phyloP scores from a whole-genome alignment of 371 early-diverging fungal species.

The Saksenaea oblongispora region DNA sequence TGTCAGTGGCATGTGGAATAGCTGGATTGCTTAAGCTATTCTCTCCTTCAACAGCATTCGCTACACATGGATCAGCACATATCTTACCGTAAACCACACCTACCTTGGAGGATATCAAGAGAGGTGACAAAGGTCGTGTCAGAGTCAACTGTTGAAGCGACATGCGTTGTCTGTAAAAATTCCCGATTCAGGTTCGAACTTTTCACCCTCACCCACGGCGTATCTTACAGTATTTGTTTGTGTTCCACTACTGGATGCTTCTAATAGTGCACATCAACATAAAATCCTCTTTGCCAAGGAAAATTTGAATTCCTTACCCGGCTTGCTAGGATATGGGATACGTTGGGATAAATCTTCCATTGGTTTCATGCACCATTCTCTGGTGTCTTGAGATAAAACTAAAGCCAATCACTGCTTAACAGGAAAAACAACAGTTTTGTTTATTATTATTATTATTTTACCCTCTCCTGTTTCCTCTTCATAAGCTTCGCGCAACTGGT shows the following conservation, averaged over 20 bases:
- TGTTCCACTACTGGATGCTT: neutral
- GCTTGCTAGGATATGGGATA: slow-evolving; percentile 13
- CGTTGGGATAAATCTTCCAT: slow-evolving; percentile 8
- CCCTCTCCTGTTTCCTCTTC: slow-evolving; percentile 12
- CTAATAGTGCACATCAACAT: neutral
- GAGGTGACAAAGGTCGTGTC: slow-evolving; percentile 14
- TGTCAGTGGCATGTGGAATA: too few species aligned
- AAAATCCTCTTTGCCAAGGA: neutral
- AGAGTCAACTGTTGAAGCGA: slow-evolving; percentile 2
- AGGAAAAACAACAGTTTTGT: neutral
- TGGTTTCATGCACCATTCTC: slow-evolving; percentile 7
- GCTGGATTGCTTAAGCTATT: neutral
- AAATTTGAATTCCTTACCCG: neutral
- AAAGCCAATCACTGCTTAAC: too few species aligned
- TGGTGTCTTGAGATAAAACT: slow-evolving; percentile 9
- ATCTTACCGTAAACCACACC: neutral
- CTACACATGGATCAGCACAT: neutral
- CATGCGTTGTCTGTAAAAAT: neutral
- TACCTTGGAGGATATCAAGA: slow-evolving; percentile 18
- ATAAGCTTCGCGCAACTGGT: slow-evolving; percentile 7
- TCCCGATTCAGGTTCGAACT: neutral
- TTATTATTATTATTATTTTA: neutral
- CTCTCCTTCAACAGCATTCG: neutral
- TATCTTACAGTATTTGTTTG: neutral
- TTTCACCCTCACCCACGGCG: neutral